Evolutionary conservation across 2,329 filamentous ascomycete species (phyloP).

Genomic region (Lojkania enalia): DNA sequence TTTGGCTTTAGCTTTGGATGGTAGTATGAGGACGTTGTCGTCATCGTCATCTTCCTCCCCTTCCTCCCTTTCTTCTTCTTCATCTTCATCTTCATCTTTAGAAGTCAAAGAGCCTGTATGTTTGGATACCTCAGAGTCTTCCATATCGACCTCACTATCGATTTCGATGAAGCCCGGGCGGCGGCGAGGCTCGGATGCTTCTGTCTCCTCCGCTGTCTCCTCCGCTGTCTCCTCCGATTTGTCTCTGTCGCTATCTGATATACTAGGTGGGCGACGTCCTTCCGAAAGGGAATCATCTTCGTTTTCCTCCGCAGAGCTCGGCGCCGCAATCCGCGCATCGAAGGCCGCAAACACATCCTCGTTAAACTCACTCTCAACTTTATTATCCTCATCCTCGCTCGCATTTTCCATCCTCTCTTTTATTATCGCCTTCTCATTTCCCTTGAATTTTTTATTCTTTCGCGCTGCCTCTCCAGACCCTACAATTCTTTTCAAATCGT

Average conservation of each 20-base stretch:
- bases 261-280: constrained; percentile 35
- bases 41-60: constrained; percentile 13
- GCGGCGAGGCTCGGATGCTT: neutral
- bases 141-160: neutral
- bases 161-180: neutral
- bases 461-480: constrained; percentile 9
- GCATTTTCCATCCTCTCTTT: constrained; percentile 17
- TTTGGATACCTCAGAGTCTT: neutral
- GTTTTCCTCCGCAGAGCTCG: constrained; percentile 40
- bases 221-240: constrained; percentile 25
- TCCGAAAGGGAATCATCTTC: constrained; percentile 33
- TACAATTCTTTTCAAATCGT: constrained; percentile 47
- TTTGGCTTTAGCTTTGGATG: constrained; percentile 25
- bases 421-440: constrained; percentile 21
- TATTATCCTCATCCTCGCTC: constrained; percentile 15
- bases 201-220: too few relatives aligned
- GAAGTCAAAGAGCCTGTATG: neutral
- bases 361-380: constrained; percentile 31
- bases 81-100: too few relatives aligned
- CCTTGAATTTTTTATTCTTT: constrained; percentile 12
- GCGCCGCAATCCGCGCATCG: constrained; percentile 45
- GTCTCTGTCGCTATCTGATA: constrained; percentile 32
- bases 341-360: constrained; percentile 41
- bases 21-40: too few relatives aligned
- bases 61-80: neutral